Evolutionary conservation across 768 basidiomycete species (phyloP).

Genomic region (Macrolepiota albuminosa): DNA sequence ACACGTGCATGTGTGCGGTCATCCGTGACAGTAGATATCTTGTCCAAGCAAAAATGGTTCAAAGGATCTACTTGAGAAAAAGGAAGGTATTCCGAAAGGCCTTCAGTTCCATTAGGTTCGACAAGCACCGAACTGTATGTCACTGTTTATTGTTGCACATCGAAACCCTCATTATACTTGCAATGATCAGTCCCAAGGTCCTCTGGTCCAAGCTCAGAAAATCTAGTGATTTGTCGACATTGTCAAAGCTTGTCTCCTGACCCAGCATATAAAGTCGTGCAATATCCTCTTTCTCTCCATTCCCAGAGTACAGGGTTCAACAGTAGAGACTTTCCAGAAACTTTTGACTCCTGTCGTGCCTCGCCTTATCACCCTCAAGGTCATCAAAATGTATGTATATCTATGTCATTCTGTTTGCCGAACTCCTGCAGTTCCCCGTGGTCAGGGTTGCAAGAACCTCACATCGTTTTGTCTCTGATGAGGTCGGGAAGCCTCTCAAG

Average conservation of each 20-base stretch:
- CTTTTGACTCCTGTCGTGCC: conserved; percentile 24
- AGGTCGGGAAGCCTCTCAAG: too few relatives aligned
- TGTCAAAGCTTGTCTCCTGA: conserved; percentile 20
- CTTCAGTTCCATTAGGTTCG: neutral
- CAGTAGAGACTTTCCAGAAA: conserved; percentile 18
- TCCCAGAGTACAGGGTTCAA: conserved; percentile 13
- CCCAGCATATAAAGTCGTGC: conserved; percentile 17
- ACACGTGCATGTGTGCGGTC: neutral
- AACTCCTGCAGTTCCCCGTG: conserved; percentile 23
- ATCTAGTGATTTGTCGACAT: conserved; percentile 22
- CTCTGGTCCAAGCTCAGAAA: conserved; percentile 12
- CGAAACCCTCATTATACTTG: neutral
- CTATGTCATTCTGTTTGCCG: conserved; percentile 11
- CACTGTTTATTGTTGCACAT: too few relatives aligned
- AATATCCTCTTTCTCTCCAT: conserved; percentile 19
- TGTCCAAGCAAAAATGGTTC: neutral
- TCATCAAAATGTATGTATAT: conserved; percentile 9
- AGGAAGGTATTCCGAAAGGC: conserved; percentile 8
- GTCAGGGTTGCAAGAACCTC: too few relatives aligned
- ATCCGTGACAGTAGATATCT: neutral
- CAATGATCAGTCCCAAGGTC: neutral
- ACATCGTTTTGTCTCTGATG: too few relatives aligned
- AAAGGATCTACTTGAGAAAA: conserved; percentile 17
- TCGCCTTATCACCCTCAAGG: conserved; percentile 10
- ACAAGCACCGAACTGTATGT: too few relatives aligned